Conservation (phyloP, 2,329 filamentous ascomycete species). For the Elsinoe perseae region DNA sequence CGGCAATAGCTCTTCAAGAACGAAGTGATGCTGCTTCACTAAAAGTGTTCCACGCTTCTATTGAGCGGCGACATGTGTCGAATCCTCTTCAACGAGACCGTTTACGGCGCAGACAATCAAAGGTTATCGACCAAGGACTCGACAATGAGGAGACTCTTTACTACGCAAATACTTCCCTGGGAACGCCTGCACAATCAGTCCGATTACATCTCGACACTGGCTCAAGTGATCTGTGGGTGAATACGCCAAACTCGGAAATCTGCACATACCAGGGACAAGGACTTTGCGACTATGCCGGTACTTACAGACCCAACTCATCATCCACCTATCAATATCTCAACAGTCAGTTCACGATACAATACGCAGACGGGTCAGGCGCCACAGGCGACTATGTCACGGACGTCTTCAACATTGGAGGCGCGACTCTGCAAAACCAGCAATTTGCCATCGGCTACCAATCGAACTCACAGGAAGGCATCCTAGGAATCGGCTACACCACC, state of each 20-base stretch:
- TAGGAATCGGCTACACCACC: slow-evolving; percentile 73
- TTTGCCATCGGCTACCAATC: slow-evolving; percentile 66
- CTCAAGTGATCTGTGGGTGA: slow-evolving; percentile 58
- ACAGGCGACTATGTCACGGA: slow-evolving; percentile 75
- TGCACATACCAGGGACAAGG: slow-evolving; percentile 42
- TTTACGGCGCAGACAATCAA: slow-evolving; percentile 35
- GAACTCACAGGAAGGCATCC: slow-evolving; percentile 57
- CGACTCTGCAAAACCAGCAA: slow-evolving; percentile 51
- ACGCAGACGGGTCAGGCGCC: slow-evolving; percentile 73
- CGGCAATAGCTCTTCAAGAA: slow-evolving; percentile 24
- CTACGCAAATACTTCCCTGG: slow-evolving; percentile 50
- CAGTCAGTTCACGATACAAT: slow-evolving; percentile 77
- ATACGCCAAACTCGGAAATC: slow-evolving; percentile 53
- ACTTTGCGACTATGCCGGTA: slow-evolving; percentile 55
- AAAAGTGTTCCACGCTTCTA: slow-evolving; percentile 43
- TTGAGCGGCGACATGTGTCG: slow-evolving; percentile 40
- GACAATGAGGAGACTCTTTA: slow-evolving; percentile 55
- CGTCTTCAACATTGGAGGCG: slow-evolving; percentile 53
- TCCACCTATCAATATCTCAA: slow-evolving; percentile 69
- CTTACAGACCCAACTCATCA: slow-evolving; percentile 62
- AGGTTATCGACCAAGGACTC: slow-evolving; percentile 41
- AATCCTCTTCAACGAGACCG: slow-evolving; percentile 43
- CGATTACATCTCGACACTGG: slow-evolving; percentile 55
- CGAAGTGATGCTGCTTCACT: slow-evolving; percentile 26
- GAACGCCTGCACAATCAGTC: slow-evolving; percentile 49